Evolutionary conservation across 2,329 filamentous ascomycete genomes (phyloP).

Genomic region (Fusarium miscanthi): DNA sequence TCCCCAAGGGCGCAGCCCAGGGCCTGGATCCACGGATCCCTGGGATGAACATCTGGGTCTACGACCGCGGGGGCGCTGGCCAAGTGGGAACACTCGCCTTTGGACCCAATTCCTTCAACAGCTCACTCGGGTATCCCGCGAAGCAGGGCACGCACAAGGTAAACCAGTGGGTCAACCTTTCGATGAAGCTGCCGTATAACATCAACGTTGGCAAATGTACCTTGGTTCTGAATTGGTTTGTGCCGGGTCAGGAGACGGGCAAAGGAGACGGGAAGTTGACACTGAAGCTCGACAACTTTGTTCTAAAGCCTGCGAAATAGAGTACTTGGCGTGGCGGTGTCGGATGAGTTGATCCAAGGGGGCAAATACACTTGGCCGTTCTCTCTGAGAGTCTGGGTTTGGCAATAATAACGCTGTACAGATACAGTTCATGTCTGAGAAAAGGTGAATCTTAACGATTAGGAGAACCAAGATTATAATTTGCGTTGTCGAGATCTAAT

Average conservation of each 20-base stretch:
- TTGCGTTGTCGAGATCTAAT: background rate
- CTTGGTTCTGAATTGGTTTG: background rate
- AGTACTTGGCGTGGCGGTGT: fast-evolving
- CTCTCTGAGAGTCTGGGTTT: fast-evolving
- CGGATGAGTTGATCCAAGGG: no score
- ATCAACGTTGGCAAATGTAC: background rate
- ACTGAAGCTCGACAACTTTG: background rate
- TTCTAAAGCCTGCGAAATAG: background rate
- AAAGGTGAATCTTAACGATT: background rate
- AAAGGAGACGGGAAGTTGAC: background rate
- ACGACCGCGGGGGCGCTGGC: background rate
- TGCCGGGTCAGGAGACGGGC: background rate
- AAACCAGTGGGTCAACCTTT: background rate
- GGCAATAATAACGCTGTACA: background rate
- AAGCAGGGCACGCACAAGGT: background rate
- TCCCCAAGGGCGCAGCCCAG: background rate
- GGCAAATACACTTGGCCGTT: fast-evolving
- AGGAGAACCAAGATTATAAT: background rate
- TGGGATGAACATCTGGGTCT: background rate
- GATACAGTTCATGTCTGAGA: background rate
- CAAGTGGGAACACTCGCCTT: background rate
- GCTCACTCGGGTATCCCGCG: background rate
- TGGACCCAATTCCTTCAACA: background rate
- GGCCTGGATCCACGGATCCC: background rate
- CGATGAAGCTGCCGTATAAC: background rate